phyloP scores from a whole-genome alignment of 495 filamentous ascomycete genomes.

The Neurospora cerealis region DNA sequence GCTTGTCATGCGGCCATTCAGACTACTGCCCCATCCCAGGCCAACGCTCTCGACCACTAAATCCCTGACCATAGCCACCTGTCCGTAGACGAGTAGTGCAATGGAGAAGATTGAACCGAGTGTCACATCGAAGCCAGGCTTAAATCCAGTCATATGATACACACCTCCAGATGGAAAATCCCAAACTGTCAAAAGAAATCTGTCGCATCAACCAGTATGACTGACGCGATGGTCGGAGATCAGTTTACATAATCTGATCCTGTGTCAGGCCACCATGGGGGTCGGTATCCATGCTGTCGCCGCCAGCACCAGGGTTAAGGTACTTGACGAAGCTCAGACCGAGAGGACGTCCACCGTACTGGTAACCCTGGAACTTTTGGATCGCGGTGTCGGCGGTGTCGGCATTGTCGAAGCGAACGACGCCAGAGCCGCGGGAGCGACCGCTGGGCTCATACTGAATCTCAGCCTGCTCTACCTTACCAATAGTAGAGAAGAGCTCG shows the following conservation, averaged over 20 bases:
- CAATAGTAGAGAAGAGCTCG: conserved; percentile 94
- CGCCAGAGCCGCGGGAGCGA: conserved; percentile 87
- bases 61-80: background rate
- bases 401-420: conserved; percentile 78
- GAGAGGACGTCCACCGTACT: conserved; percentile 92
- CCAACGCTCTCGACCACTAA: background rate
- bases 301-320: conserved; percentile 46
- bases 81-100: background rate
- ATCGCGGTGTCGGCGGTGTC: conserved; percentile 90
- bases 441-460: conserved; percentile 98
- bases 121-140: background rate
- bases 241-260: conserved; percentile 88
- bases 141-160: background rate
- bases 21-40: background rate
- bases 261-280: conserved; percentile 71
- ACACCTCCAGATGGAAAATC: background rate
- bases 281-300: conserved; percentile 76
- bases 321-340: conserved; percentile 91
- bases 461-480: conserved; percentile 93
- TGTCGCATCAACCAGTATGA: background rate
- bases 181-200: background rate
- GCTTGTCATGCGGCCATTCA: background rate
- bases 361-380: conserved; percentile 93
- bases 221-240: background rate
- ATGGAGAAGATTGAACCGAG: background rate